A percentile compares a stretch with the other conserved stretches of the same genome.
These are phyloP conservation scores for Calocybe indica DNA, from an alignment of 768 basidiomycete genomes.

Conservation along the genomic window DNA sequence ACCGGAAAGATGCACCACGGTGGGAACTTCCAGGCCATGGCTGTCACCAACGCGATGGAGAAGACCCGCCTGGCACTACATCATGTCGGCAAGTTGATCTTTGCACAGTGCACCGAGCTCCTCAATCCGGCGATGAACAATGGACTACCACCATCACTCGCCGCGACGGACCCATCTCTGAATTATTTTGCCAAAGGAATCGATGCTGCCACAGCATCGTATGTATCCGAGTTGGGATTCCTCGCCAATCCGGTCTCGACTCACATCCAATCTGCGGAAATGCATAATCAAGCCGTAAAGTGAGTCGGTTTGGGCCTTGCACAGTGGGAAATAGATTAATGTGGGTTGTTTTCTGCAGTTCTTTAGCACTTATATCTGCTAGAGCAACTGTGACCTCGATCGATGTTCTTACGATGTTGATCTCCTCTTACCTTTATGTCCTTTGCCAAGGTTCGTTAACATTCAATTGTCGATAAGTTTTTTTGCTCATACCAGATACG, in stretches of 20 bases:
- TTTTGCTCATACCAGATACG: conserved; percentile 2
- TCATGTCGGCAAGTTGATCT: conserved; percentile 66
- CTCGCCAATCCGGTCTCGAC: conserved; percentile 74
- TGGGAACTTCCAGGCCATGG: conserved; percentile 86
- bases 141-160: conserved; percentile 71
- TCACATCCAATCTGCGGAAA: conserved; percentile 78
- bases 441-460: conserved; percentile 52
- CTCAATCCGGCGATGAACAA: conserved; percentile 77
- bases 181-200: conserved; percentile 76
- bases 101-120: conserved; percentile 67
- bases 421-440: conserved; percentile 63
- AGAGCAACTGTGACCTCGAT: conserved; percentile 65
- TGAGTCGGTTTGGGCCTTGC: conserved; percentile 22
- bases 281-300: conserved; percentile 85
- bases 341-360: conserved; percentile 22
- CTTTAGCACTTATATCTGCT: conserved; percentile 65
- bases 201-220: conserved; percentile 76
- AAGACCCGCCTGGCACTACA: conserved; percentile 70
- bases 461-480: neutral
- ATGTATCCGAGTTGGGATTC: conserved; percentile 71
- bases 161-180: conserved; percentile 67
- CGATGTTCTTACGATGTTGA: conserved; percentile 64
- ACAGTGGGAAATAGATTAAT: neutral
- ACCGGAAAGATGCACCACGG: conserved; percentile 64
- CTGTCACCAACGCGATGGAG: conserved; percentile 77